These are phyloP conservation scores for Hirsutella thompsonii DNA, from an alignment of 2,329 filamentous ascomycete genomes.

Conservation along the genomic window DNA sequence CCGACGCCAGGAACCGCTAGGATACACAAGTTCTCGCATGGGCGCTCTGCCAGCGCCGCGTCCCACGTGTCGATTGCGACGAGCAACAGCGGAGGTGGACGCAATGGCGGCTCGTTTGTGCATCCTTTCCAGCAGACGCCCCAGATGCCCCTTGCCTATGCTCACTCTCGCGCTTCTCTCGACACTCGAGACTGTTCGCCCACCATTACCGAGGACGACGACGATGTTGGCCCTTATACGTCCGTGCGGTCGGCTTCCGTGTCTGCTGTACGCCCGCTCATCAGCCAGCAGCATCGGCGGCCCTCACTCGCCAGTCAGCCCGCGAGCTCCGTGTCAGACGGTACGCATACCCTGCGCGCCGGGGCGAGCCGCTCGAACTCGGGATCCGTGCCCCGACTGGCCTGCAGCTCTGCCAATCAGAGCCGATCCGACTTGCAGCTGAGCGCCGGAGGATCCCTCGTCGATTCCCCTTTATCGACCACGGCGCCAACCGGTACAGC, in stretches of 20 bases:
- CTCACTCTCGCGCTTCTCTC: constrained; percentile 40
- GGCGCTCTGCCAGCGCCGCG: constrained; percentile 43
- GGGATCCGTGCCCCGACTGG: constrained; percentile 20
- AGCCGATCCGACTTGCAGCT: constrained; percentile 37
- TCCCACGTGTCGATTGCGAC: constrained; percentile 45
- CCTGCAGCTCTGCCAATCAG: constrained; percentile 22
- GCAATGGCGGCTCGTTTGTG: constrained; percentile 38
- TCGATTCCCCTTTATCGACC: constrained; percentile 22
- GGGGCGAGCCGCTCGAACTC: constrained; percentile 15
- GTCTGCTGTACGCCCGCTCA: background rate
- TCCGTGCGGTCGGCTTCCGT: constrained; percentile 6
- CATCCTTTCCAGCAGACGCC: constrained; percentile 55
- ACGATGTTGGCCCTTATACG: constrained; percentile 19
- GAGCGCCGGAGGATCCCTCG: constrained; percentile 14
- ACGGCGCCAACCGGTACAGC: constrained; percentile 12
- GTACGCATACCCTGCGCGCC: constrained; percentile 14
- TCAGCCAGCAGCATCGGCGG: constrained; percentile 11
- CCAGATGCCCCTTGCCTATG: constrained; percentile 43
- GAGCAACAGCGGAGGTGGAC: constrained; percentile 28
- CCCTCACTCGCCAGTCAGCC: constrained; percentile 20
- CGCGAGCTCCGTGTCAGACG: constrained; percentile 20
- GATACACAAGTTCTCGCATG: constrained; percentile 34
- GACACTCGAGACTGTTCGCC: constrained; percentile 39
- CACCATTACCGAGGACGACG: constrained; percentile 40
- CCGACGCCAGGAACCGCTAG: background rate